phyloP scores from a whole-genome alignment of 768 basidiomycete genomes.

The Pisolithus orientalis region DNA sequence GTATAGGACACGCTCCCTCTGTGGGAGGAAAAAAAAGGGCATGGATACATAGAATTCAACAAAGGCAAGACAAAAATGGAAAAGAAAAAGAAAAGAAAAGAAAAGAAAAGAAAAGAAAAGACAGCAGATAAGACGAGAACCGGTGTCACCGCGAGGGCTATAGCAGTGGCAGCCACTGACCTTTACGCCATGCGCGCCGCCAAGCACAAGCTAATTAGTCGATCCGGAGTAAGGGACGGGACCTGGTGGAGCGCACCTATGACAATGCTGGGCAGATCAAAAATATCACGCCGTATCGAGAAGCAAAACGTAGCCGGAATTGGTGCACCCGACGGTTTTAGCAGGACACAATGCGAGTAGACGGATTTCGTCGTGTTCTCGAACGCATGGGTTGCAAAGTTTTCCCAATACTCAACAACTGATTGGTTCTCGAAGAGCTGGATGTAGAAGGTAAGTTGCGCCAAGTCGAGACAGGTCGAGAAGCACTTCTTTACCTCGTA shows the following conservation, averaged over 20 bases:
- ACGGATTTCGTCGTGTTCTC: conserved; percentile 96
- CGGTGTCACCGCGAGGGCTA: conserved; percentile 26
- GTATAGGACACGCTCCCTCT: not conserved
- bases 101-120: not conserved
- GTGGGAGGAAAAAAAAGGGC: not conserved
- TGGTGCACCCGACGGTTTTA: conserved; percentile 79
- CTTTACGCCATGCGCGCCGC: conserved; percentile 30
- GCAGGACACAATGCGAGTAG: conserved; percentile 84
- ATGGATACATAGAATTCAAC: conserved; percentile 9
- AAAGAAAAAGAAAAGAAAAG: not conserved
- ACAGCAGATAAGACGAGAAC: not conserved
- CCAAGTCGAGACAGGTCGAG: conserved; percentile 12
- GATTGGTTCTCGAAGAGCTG: conserved; percentile 95
- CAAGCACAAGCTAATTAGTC: conserved; percentile 1
- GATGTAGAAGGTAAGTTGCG: not conserved
- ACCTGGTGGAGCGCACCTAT: conserved; percentile 50
- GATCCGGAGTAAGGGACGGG: not conserved
- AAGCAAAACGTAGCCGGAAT: conserved; percentile 94
- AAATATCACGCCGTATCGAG: conserved; percentile 88
- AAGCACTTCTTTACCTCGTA: conserved; percentile 25
- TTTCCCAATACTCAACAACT: conserved; percentile 94
- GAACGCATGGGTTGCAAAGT: conserved; percentile 94
- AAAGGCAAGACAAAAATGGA: not conserved
- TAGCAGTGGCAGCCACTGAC: conserved; percentile 84
- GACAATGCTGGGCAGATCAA: conserved; percentile 84